Conservation (phyloP, 495 filamentous ascomycete genomes). For the Achaetomiella virescens region DNA sequence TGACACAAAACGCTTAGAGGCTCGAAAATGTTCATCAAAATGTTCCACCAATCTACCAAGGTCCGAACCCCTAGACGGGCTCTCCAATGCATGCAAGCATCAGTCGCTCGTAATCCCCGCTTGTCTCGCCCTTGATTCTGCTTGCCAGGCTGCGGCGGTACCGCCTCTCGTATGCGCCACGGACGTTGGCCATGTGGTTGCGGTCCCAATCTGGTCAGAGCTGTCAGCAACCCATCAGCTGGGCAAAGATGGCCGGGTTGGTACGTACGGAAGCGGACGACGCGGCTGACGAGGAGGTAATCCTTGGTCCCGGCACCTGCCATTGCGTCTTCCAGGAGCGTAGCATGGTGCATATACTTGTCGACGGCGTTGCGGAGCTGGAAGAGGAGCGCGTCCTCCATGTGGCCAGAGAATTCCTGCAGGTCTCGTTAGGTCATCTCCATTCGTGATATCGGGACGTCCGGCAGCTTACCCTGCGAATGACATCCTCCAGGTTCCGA, state of each 20-base stretch:
- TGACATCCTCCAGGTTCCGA: constrained; percentile 58
- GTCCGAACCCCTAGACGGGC: constrained; percentile 14
- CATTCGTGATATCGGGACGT: not conserved
- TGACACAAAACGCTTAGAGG: too few species aligned
- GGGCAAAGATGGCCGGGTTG: not conserved
- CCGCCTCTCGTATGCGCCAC: constrained; percentile 60
- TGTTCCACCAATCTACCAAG: too few species aligned
- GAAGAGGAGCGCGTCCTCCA: constrained; percentile 75
- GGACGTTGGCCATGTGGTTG: constrained; percentile 62
- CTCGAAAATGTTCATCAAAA: too few species aligned
- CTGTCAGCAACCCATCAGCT: not conserved
- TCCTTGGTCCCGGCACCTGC: constrained; percentile 83
- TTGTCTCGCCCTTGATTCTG: constrained; percentile 74
- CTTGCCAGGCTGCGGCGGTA: constrained; percentile 56
- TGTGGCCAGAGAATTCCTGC: constrained; percentile 81
- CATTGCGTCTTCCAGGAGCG: constrained; percentile 78
- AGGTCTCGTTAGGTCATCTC: not conserved
- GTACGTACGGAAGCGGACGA: constrained; percentile 52
- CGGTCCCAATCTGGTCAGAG: constrained; percentile 60
- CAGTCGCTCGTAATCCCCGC: constrained; percentile 72
- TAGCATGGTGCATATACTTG: constrained; percentile 74
- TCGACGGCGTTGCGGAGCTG: constrained; percentile 73
- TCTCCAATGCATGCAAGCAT: constrained; percentile 53
- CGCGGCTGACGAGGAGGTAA: constrained; percentile 61
- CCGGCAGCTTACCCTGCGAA: constrained; percentile 54